phyloP scores from a whole-genome alignment of 2,329 filamentous ascomycete species.

The Ascosphaera apis region DNA sequence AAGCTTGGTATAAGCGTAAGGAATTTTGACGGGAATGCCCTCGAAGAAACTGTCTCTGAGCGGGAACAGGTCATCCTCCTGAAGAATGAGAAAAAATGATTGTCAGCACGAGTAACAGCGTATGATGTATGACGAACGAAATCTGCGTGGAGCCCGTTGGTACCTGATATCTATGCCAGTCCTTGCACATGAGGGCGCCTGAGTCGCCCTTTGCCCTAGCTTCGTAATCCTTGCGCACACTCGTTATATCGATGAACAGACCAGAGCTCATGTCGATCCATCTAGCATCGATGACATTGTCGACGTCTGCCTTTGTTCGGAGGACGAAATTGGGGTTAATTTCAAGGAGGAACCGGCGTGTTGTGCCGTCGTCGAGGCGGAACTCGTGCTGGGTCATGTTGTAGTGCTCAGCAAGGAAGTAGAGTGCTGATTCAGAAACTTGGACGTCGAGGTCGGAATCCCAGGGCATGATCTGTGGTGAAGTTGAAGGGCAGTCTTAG shows the following conservation, averaged over 20 bases:
- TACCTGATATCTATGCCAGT: slow-evolving; percentile 29
- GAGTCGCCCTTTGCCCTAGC: slow-evolving; percentile 16
- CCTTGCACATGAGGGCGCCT: slow-evolving; percentile 31
- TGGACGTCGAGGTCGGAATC: slow-evolving; percentile 38
- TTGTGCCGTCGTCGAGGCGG: slow-evolving; percentile 11
- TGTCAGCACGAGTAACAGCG: no score
- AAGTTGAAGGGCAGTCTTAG: neutral
- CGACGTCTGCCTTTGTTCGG: slow-evolving; percentile 20
- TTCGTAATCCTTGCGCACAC: slow-evolving; percentile 25
- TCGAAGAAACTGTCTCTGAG: slow-evolving; percentile 32
- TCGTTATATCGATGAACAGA: slow-evolving; percentile 39
- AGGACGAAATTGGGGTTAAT: slow-evolving; percentile 33
- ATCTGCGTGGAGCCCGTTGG: slow-evolving; percentile 2
- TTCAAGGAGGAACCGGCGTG: slow-evolving; percentile 30
- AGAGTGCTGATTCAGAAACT: slow-evolving; percentile 30
- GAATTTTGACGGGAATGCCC: slow-evolving; percentile 28
- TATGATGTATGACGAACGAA: neutral
- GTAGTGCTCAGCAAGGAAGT: slow-evolving; percentile 34
- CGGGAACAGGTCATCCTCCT: slow-evolving; percentile 32
- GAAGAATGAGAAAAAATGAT: slow-evolving; percentile 6
- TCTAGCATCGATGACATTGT: slow-evolving; percentile 36
- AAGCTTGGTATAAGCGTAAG: slow-evolving; percentile 31
- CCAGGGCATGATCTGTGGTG: slow-evolving; percentile 32
- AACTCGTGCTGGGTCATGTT: slow-evolving; percentile 37
- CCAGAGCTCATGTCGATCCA: slow-evolving; percentile 38